phyloP scores from a whole-genome alignment of 164 flowering plant species.

The Warburgia ugandensis region DNA sequence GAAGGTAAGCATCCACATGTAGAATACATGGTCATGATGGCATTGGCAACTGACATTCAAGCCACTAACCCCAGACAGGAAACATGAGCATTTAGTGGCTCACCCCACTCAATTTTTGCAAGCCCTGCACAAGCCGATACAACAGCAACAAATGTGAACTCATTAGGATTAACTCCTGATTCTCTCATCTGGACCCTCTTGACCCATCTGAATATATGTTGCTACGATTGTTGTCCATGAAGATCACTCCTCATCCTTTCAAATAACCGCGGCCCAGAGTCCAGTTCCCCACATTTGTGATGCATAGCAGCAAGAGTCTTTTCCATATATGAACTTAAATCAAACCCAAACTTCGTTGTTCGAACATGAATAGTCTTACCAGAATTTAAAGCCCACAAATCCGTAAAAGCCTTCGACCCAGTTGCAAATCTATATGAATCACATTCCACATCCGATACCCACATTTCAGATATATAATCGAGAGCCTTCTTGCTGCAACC shows the following conservation, averaged over 20 bases:
- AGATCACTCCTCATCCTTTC: conserved; percentile 39
- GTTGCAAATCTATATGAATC: conserved; percentile 66
- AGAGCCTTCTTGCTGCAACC: conserved; percentile 43
- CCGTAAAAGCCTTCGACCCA: conserved; percentile 81
- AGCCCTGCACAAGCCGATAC: conserved; percentile 51
- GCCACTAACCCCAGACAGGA: conserved; percentile 27
- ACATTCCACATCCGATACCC: conserved; percentile 40
- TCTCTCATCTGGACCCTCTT: conserved; percentile 45
- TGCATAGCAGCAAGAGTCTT: conserved; percentile 72
- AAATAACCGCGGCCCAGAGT: conserved; percentile 57
- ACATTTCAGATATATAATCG: conserved; percentile 49
- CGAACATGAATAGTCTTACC: conserved; percentile 67
- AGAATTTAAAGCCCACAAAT: conserved; percentile 27
- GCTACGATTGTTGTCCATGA: conserved; percentile 65
- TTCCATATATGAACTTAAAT: conserved; percentile 46
- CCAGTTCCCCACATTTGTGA: conserved; percentile 62
- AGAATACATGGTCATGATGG: conserved; percentile 71
- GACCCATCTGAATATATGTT: conserved; percentile 44
- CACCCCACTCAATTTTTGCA: conserved; percentile 47
- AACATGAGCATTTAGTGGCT: conserved; percentile 56
- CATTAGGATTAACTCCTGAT: conserved; percentile 55
- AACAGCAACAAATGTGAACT: conserved; percentile 66
- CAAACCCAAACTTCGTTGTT: conserved; percentile 47
- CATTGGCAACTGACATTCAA: conserved; percentile 63
- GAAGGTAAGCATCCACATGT: conserved; percentile 46